Percentiles rank a stretch among this genome's conserved stretches.
These are phyloP conservation scores for Exophiala aquamarina DNA, from an alignment of 2,329 filamentous ascomycete species.

Conservation along the genomic window DNA sequence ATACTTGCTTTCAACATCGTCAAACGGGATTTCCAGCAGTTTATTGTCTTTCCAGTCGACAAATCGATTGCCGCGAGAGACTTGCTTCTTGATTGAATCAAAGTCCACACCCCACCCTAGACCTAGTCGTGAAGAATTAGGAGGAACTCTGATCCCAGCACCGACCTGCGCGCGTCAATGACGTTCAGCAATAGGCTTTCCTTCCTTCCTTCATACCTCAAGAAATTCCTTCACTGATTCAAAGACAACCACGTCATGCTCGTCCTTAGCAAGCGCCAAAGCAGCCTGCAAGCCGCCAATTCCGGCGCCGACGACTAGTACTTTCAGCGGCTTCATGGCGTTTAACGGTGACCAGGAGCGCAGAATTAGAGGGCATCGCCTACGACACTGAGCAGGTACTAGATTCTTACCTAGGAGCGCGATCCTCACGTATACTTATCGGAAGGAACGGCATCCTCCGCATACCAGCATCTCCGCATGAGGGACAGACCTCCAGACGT, in stretches of 20 bases:
- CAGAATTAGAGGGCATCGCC: too few relatives aligned
- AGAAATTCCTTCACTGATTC: slow-evolving; percentile 28
- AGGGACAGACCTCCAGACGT: too few relatives aligned
- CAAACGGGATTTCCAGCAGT: slow-evolving; percentile 28
- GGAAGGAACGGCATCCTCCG: too few relatives aligned
- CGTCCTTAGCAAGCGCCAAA: slow-evolving; percentile 27
- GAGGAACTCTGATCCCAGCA: slow-evolving; percentile 29
- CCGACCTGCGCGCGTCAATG: too few relatives aligned
- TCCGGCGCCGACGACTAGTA: slow-evolving; percentile 25
- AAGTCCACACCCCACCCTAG: slow-evolving; percentile 22
- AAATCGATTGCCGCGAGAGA: slow-evolving; percentile 32
- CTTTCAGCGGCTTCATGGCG: too few relatives aligned
- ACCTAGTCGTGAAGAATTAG: slow-evolving; percentile 27
- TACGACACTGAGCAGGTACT: too few relatives aligned
- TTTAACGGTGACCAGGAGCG: too few relatives aligned
- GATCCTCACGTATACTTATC: too few relatives aligned
- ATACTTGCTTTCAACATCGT: slow-evolving; percentile 27
- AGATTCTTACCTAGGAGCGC: too few relatives aligned
- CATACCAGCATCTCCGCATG: too few relatives aligned
- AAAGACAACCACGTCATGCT: slow-evolving; percentile 31
- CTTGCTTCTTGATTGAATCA: slow-evolving; percentile 26
- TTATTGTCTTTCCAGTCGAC: slow-evolving; percentile 32
- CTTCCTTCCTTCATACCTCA: too few relatives aligned
- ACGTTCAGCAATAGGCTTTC: too few relatives aligned
- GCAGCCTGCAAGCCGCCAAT: slow-evolving; percentile 26